Evolutionary conservation across 257 asterid genomes (phyloP).

Genomic region (Prunella vulgaris): DNA sequence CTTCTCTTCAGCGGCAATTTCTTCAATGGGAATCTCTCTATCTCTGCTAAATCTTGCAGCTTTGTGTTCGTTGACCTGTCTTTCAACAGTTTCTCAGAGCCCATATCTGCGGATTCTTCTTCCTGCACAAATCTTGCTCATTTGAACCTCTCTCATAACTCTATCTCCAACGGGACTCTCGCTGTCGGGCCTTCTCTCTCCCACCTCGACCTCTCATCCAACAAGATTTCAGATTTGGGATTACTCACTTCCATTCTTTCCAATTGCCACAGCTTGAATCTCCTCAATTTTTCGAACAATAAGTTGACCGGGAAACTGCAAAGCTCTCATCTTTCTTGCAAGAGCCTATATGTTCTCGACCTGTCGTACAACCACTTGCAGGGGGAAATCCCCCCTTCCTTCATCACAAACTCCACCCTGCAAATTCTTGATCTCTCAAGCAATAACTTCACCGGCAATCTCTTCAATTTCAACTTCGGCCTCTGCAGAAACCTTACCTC

Average conservation of each 20-base stretch:
- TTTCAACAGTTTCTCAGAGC: constrained; percentile 52
- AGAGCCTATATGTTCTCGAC: constrained; percentile 44
- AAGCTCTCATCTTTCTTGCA: constrained; percentile 44
- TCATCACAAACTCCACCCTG: constrained; percentile 24
- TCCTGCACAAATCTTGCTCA: constrained; percentile 43
- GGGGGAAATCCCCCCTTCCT: constrained; percentile 43
- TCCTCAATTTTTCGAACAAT: constrained; percentile 54
- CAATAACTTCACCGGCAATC: constrained; percentile 60
- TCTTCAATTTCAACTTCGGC: constrained; percentile 44
- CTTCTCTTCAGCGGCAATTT: constrained; percentile 57
- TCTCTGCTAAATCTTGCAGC: constrained; percentile 40
- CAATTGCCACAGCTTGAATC: constrained; percentile 55
- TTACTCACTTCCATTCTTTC: constrained; percentile 39
- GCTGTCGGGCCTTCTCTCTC: constrained; percentile 54
- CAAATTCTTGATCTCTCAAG: constrained; percentile 52
- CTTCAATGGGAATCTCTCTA: constrained; percentile 67
- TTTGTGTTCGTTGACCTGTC: constrained; percentile 71
- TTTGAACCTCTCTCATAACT: constrained; percentile 67
- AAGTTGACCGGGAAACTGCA: constrained; percentile 45
- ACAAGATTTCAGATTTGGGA: constrained; percentile 49
- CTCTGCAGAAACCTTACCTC: constrained; percentile 45
- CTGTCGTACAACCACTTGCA: constrained; percentile 40
- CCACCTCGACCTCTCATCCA: constrained; percentile 58
- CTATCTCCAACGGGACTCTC: constrained; percentile 43
- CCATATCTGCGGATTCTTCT: constrained; percentile 38